Conservation (phyloP, 129 eudicot genomes). For the Flaveria bidentis region DNA sequence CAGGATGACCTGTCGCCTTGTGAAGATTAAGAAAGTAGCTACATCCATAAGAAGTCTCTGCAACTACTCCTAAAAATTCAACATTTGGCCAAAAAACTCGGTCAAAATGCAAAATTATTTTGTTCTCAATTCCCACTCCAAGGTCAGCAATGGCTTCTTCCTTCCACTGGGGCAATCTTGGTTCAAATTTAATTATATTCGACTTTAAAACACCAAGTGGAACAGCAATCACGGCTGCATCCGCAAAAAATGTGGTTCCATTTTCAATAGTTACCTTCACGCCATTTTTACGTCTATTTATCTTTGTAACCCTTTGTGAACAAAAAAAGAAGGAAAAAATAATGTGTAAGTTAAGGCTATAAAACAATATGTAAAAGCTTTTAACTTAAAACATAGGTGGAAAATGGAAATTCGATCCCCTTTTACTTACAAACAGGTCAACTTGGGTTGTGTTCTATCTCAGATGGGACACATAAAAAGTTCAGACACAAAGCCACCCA, state of each 20-base stretch:
- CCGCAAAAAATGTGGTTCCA: slow-evolving; percentile 78
- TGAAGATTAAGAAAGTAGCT: slow-evolving; percentile 97
- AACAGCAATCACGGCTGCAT: slow-evolving; percentile 79
- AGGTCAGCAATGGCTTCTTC: slow-evolving; percentile 86
- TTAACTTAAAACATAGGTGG: background rate
- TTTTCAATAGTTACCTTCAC: slow-evolving; percentile 83
- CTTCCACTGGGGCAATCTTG: slow-evolving; percentile 94
- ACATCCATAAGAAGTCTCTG: slow-evolving; percentile 83
- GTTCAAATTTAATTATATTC: slow-evolving; percentile 69
- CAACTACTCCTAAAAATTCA: slow-evolving; percentile 98
- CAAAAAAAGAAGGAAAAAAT: slow-evolving; percentile 2
- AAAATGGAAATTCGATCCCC: background rate
- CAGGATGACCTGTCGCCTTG: slow-evolving; percentile 95
- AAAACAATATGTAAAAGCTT: background rate
- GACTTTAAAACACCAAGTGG: slow-evolving; percentile 99
- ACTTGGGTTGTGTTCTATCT: background rate
- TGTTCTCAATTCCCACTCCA: slow-evolving; percentile 95
- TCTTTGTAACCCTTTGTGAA: slow-evolving; percentile 60
- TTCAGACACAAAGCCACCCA: background rate
- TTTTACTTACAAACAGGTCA: background rate
- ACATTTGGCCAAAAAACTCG: slow-evolving; percentile 97
- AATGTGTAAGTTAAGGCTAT: slow-evolving; percentile 3
- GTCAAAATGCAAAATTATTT: slow-evolving; percentile 83
- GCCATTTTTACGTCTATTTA: slow-evolving; percentile 64
- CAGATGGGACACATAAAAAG: background rate